Conservation (phyloP, 805 yeast genomes). For the Yueomyces sp. region DNA sequence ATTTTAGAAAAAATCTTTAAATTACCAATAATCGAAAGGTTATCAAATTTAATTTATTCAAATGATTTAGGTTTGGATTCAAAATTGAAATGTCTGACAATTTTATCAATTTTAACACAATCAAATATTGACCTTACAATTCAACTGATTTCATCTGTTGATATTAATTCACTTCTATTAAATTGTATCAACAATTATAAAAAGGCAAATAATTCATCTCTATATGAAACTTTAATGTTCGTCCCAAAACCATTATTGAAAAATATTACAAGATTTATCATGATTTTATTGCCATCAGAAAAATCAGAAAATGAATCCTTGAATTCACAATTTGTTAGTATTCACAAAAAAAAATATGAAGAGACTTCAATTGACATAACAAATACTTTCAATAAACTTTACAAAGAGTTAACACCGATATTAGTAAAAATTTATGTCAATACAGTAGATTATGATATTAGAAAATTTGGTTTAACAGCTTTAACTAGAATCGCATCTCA, state of each 20-base stretch:
- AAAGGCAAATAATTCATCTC: conserved; percentile 24
- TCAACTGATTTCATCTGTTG: conserved; percentile 33
- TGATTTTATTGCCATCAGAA: conserved; percentile 42
- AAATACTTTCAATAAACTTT: neutral
- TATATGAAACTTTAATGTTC: conserved; percentile 62
- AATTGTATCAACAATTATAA: conserved; percentile 40
- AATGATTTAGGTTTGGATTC: conserved; percentile 21
- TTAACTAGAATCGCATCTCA: conserved; percentile 34
- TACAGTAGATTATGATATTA: conserved; percentile 51
- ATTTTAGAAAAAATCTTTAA: conserved; percentile 13
- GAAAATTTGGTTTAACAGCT: conserved; percentile 42
- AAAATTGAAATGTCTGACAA: conserved; percentile 23
- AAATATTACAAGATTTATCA: conserved; percentile 41
- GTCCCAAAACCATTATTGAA: conserved; percentile 55
- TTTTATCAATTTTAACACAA: conserved; percentile 32
- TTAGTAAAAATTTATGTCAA: conserved; percentile 56
- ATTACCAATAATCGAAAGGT: conserved; percentile 22
- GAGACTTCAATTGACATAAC: neutral
- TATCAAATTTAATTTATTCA: conserved; percentile 16
- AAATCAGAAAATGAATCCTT: neutral
- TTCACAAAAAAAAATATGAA: neutral
- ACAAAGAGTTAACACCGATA: conserved; percentile 32
- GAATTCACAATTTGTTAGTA: neutral
- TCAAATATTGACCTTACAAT: conserved; percentile 32
- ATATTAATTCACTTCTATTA: conserved; percentile 31